Percentiles rank a stretch among this genome's conserved stretches.
Conservation (phyloP, 352 stramenopile species). For the Pythium pyrilobum region DNA sequence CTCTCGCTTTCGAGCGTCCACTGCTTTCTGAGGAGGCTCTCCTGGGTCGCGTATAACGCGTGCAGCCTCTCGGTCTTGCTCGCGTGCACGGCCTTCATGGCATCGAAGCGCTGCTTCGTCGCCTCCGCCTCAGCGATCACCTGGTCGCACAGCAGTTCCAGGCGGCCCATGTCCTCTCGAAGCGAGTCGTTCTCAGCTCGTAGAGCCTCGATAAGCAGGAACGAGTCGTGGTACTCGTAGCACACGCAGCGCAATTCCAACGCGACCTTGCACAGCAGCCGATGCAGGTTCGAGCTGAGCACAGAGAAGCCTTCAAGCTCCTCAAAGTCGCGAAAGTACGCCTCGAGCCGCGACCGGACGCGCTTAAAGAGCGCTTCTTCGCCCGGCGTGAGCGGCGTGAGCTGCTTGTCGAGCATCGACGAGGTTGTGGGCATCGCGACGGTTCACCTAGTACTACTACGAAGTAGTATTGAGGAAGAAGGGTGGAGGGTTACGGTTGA, state of each 20-base stretch:
- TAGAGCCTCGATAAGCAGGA: conserved; percentile 18
- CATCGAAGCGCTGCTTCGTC: conserved; percentile 8
- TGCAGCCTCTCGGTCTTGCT: conserved; percentile 26
- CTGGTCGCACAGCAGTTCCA: conserved; percentile 22
- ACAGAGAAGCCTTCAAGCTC: conserved; percentile 37
- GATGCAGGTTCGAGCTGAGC: conserved; percentile 26
- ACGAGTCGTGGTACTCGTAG: conserved; percentile 23
- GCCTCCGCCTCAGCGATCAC: conserved; percentile 25
- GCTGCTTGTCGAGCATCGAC: conserved; percentile 11
- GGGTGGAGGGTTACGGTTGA: no score
- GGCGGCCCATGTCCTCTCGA: conserved; percentile 2
- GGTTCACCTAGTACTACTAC: no score
- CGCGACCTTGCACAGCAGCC: conserved; percentile 26
- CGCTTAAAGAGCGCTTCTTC: conserved; percentile 33
- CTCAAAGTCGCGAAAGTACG: conserved; percentile 35
- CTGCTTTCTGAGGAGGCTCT: conserved; percentile 31
- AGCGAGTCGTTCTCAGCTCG: conserved; percentile 8
- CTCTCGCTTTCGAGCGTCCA: conserved; percentile 23
- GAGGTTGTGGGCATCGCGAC: conserved; percentile 20
- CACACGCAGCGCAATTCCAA: conserved; percentile 34
- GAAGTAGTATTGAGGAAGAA: no score
- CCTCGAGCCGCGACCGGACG: conserved; percentile 21
- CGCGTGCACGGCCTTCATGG: conserved; percentile 13
- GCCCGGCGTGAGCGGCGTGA: conserved; percentile 23
- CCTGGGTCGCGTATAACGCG: conserved; percentile 23